A percentile compares a stretch with the other conserved stretches of the same genome.
These are phyloP conservation scores for Curvularia verruculosa DNA, from an alignment of 2,329 filamentous ascomycete species.

Conservation along the genomic window DNA sequence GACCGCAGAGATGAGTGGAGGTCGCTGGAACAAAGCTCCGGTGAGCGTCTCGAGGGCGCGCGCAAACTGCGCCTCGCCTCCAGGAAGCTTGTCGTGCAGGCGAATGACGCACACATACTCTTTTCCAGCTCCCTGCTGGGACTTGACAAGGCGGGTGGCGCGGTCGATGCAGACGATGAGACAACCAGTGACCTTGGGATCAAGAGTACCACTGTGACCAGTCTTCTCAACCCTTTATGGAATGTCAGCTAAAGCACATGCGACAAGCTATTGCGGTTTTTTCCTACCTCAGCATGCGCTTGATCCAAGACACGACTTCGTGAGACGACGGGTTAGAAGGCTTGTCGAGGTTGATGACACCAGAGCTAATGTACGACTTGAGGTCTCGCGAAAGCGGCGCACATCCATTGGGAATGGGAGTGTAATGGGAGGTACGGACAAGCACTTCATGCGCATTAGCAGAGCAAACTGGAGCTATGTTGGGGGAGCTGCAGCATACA, in stretches of 20 bases:
- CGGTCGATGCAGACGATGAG: slow-evolving; percentile 95
- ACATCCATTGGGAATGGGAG: slow-evolving; percentile 91
- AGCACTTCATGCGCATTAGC: slow-evolving; percentile 66
- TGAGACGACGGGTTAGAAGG: slow-evolving; percentile 97
- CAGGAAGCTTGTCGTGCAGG: slow-evolving; percentile 92
- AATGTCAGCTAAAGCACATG: slow-evolving; percentile 21
- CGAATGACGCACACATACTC: slow-evolving; percentile 97
- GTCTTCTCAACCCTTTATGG: slow-evolving; percentile 82
- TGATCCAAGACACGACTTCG: slow-evolving; percentile 99
- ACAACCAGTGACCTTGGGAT: slow-evolving; percentile 97
- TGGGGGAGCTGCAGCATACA: slow-evolving; percentile 65
- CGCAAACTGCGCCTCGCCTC: slow-evolving; percentile 89
- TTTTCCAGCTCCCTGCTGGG: slow-evolving; percentile 97
- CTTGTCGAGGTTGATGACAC: slow-evolving; percentile 98
- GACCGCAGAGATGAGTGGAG: slow-evolving; percentile 95
- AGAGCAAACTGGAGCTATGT: slow-evolving; percentile 26
- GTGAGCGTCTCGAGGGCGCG: slow-evolving; percentile 94
- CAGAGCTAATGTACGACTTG: slow-evolving; percentile 95
- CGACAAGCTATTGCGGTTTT: not conserved
- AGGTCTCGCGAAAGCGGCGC: slow-evolving; percentile 91
- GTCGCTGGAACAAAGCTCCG: slow-evolving; percentile 95
- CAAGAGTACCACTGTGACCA: slow-evolving; percentile 95
- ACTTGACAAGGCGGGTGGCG: slow-evolving; percentile 96
- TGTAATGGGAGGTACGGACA: slow-evolving; percentile 94
- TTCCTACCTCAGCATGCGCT: slow-evolving; percentile 85